Conservation (phyloP, 2,329 filamentous ascomycete species). For the Biscogniauxia sp. region DNA sequence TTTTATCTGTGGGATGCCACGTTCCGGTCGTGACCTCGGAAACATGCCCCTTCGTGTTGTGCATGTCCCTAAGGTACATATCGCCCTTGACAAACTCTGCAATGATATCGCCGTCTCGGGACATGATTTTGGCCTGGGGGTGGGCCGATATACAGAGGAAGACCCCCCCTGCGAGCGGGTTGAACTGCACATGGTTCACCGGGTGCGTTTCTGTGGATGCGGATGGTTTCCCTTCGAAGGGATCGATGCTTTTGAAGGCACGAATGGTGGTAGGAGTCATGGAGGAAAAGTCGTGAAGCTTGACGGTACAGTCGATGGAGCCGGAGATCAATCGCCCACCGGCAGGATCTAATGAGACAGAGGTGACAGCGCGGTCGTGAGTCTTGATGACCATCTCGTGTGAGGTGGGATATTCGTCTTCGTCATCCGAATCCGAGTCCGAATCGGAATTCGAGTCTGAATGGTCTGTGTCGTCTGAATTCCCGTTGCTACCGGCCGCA, state of each 20-base stretch:
- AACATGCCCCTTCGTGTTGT: conserved; percentile 95
- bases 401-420: conserved; percentile 86
- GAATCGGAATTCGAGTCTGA: conserved; percentile 28
- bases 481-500: conserved; percentile 25
- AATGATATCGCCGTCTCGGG: conserved; percentile 80
- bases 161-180: conserved; percentile 72
- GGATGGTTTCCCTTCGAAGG: conserved; percentile 70
- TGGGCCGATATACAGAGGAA: conserved; percentile 87
- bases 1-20: conserved; percentile 86
- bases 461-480: conserved; percentile 37
- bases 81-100: conserved; percentile 95
- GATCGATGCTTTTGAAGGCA: conserved; percentile 90
- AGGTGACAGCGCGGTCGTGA: conserved; percentile 83
- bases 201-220: conserved; percentile 80
- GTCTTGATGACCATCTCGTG: conserved; percentile 93
- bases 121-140: conserved; percentile 85
- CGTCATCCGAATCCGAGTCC: conserved; percentile 58
- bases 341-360: conserved; percentile 78
- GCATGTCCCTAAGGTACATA: conserved; percentile 96
- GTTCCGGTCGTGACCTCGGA: conserved; percentile 85
- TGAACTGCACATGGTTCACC: conserved; percentile 84
- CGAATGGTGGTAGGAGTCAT: conserved; percentile 94
- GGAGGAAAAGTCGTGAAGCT: conserved; percentile 90
- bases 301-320: conserved; percentile 86
- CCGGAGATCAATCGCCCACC: conserved; percentile 85